Conservation (phyloP, 371 early-diverging fungal species). For the Capillidium heterosporum region DNA sequence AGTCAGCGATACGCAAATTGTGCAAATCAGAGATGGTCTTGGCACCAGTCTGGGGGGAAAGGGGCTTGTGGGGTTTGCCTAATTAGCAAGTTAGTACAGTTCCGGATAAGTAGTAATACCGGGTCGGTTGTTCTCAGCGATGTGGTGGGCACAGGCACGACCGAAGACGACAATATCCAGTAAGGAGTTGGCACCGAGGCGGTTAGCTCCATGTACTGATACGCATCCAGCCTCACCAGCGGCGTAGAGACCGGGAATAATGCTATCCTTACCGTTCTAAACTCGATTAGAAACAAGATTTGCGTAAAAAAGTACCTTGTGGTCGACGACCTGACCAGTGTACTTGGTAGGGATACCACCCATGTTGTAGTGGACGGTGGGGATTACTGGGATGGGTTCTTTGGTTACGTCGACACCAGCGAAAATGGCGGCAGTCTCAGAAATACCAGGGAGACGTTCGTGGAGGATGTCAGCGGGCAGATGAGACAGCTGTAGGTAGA, state of each 20-base stretch:
- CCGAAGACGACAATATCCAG: slow-evolving; percentile 96
- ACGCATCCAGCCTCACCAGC: slow-evolving; percentile 89
- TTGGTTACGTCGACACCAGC: slow-evolving; percentile 96
- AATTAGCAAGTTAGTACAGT: too few relatives aligned
- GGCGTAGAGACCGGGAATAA: slow-evolving; percentile 86
- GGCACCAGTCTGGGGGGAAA: slow-evolving; percentile 71
- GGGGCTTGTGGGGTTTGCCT: slow-evolving; percentile 55
- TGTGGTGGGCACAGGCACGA: slow-evolving; percentile 87
- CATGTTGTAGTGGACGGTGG: slow-evolving; percentile 99
- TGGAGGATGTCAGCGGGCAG: slow-evolving; percentile 82
- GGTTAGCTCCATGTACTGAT: slow-evolving; percentile 94
- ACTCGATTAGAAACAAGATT: too few relatives aligned
- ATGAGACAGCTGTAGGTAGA: slow-evolving; percentile 88
- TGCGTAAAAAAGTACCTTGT: slow-evolving; percentile 31
- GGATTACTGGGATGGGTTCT: slow-evolving; percentile 97
- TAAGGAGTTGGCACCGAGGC: slow-evolving; percentile 95
- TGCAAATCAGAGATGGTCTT: slow-evolving; percentile 83
- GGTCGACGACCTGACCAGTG: slow-evolving; percentile 85
- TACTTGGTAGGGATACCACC: slow-evolving; percentile 95
- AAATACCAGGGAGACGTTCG: slow-evolving; percentile 94
- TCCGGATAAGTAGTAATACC: slow-evolving; percentile 11
- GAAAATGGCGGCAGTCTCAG: slow-evolving; percentile 94
- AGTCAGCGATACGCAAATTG: slow-evolving; percentile 62
- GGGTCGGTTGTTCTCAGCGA: slow-evolving; percentile 73
- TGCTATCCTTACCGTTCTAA: slow-evolving; percentile 48